Evolutionary conservation across 306 rosid genomes (phyloP).

Genomic region (Cucumis melo): DNA sequence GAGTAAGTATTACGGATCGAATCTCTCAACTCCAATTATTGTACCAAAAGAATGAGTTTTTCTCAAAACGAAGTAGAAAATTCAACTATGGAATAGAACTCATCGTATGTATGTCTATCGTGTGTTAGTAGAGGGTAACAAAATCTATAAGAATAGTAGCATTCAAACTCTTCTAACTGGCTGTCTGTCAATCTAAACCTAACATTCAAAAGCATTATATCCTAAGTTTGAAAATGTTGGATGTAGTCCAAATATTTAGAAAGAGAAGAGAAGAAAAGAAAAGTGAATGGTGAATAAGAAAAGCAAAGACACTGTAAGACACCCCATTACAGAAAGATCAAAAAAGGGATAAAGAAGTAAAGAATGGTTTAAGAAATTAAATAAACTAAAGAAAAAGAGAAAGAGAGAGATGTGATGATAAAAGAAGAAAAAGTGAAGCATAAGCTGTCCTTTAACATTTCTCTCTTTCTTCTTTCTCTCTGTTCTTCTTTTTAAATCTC

Average conservation of each 20-base stretch:
- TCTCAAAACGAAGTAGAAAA: too few relatives aligned
- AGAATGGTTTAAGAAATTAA: background rate
- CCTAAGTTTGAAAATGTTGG: background rate
- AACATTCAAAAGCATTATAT: too few relatives aligned
- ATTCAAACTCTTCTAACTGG: too few relatives aligned
- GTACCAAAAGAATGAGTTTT: too few relatives aligned
- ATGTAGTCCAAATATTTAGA: background rate
- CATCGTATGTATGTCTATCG: too few relatives aligned
- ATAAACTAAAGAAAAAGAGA: background rate
- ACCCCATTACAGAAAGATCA: background rate
- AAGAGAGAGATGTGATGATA: background rate
- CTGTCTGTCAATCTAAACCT: too few relatives aligned
- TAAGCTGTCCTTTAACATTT: background rate
- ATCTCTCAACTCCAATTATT: too few relatives aligned
- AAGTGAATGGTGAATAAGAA: background rate
- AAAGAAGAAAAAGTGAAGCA: background rate
- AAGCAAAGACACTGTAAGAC: background rate
- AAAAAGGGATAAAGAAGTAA: background rate
- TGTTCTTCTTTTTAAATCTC: background rate
- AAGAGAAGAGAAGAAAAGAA: background rate
- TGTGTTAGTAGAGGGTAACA: too few relatives aligned
- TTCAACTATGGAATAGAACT: too few relatives aligned
- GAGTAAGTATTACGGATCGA: too few relatives aligned
- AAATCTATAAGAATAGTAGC: too few relatives aligned
- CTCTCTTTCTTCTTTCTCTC: background rate